Base-by-base conservation (phyloP, 148 eudicot species). In the Arbutus unedo region DNA sequence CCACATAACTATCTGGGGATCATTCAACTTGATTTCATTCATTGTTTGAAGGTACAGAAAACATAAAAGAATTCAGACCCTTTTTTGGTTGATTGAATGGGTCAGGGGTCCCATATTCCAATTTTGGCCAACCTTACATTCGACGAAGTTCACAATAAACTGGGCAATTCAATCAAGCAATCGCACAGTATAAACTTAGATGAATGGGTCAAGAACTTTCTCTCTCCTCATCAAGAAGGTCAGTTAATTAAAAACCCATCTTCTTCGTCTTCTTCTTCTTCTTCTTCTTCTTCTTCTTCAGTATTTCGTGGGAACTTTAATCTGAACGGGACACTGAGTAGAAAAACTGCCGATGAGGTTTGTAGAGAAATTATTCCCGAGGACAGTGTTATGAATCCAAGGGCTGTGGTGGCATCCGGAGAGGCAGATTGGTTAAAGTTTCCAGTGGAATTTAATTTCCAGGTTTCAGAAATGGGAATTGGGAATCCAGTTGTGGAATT, bases 281-380 rank as follows among this genome's bases (percentile, higher is more conserved):
- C 72, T 1, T 56, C 54, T 44, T 68, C 77, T 0, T 78, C 85
- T 0, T 79, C 81, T 3, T 55, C 72, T 1, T 56, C 54, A 78
- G 19, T 79, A 73, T 79, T 43, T 60, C 77, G 43, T 5, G 78
- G 67, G 14, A 79, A 83, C 31, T 18, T 79, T 4, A 41, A 71
- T 83, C 59, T 80, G 19, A 73, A 84, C 3, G 81, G 77, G 19
- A 13, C 81, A 9, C 38, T 85, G 51, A 56, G 25, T 50, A 9
- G n/a, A 45, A 23, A 80, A 43, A 25, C 85, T 5, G 82, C 75
- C 8, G 87, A 86, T 53, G 88, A 86, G 78, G 85, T 79, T 14
- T 85, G 82, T 82, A 68, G 68, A 78, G 84, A 85, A 74, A 74
- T 74, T 77, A 77, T 81, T 72, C 83, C 74, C 84, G 76, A 47